Base-by-base conservation (phyloP, 148 eudicot genomes). In the Chenopodium berlandieri region DNA sequence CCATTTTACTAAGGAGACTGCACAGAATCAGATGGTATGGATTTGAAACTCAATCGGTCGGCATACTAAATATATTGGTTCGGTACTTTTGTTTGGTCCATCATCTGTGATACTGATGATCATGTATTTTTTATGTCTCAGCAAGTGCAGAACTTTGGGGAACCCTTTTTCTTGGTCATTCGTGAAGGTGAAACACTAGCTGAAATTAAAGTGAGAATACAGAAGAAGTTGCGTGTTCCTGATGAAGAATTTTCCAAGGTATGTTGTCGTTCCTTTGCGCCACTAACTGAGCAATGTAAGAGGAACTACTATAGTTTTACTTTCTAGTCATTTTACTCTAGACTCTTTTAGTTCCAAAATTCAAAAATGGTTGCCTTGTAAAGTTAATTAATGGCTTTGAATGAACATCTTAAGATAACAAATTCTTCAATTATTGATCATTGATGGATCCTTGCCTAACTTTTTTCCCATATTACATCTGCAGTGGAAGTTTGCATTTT, bases 241-340 rank as follows among this genome's bases (percentile, higher is more conserved):
- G 98, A 92, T 84, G 99, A 94, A 75, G 99, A 97, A 68, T 97
- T 94, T 80, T 89, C 97, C 4, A 94, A 97, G 95, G 99, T 97
- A 90, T 78, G 73, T 50, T 60, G 23, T 71, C 46, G 44, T 40
- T 40, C 44, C 8, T 40, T 40, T 40, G 44, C 4, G 44, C 78
- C n/a, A 19, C 52, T 5, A n/a, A 67, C 25, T 25, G 16, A 7
- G 56, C 44, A 52, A 52, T 52, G 12, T 14, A 14, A 52, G 56
- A 52, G 56, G 56, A 10, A 10, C 16, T 52, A 12, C 10, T 11
- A 52, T 11, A 10, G 56, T 12, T 1, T 1, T 52, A 52, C 56
- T 52, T 52, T 52, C 10, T 80, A 20, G 30, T 56, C 3, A 16
- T 16, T 20, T 1, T 80, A 40, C 31, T 80, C 62, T 27, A 37